Evolutionary conservation across 2,329 filamentous ascomycete species (phyloP).

Genomic region (Camptophora hylomeconis): DNA sequence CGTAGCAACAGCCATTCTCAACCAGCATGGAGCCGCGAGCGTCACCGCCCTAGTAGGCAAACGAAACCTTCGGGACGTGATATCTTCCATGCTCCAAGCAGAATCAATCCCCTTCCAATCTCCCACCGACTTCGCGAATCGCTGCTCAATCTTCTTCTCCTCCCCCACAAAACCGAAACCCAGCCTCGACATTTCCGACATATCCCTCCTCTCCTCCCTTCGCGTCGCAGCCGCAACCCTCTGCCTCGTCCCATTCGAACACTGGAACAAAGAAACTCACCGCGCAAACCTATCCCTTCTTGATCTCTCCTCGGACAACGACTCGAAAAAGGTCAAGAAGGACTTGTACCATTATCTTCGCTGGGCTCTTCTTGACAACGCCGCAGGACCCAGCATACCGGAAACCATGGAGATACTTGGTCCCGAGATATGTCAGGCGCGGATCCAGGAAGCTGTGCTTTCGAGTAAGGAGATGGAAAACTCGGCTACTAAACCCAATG

Average conservation of each 20-base stretch:
- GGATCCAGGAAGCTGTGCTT: constrained; percentile 29
- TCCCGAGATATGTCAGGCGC: constrained; percentile 34
- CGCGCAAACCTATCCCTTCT: constrained; percentile 23
- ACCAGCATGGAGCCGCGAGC: constrained; percentile 11
- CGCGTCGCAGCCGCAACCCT: constrained; percentile 32
- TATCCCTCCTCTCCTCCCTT: constrained; percentile 21
- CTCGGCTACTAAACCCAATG: constrained; percentile 2
- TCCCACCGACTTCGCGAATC: constrained; percentile 40
- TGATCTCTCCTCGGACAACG: constrained; percentile 2
- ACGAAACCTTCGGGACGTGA: constrained; percentile 31
- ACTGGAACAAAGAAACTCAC: constrained; percentile 29
- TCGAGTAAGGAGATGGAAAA: constrained; percentile 8
- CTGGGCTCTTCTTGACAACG: constrained; percentile 41
- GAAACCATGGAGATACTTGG: constrained; percentile 44
- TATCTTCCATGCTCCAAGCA: constrained; percentile 37
- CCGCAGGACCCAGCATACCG: constrained; percentile 40
- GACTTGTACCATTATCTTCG: constrained; percentile 43
- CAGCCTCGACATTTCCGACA: constrained; percentile 10
- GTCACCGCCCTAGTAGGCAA: constrained; percentile 10
- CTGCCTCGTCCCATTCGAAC: constrained; percentile 26
- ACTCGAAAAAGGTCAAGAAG: constrained; percentile 20
- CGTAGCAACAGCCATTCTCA: constrained; percentile 12
- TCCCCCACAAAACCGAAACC: constrained; percentile 13
- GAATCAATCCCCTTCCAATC: constrained; percentile 40
- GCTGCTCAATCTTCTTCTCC: constrained; percentile 47